Conservation (phyloP, 2,329 filamentous ascomycete genomes). For the Aspergillus vadensis region DNA sequence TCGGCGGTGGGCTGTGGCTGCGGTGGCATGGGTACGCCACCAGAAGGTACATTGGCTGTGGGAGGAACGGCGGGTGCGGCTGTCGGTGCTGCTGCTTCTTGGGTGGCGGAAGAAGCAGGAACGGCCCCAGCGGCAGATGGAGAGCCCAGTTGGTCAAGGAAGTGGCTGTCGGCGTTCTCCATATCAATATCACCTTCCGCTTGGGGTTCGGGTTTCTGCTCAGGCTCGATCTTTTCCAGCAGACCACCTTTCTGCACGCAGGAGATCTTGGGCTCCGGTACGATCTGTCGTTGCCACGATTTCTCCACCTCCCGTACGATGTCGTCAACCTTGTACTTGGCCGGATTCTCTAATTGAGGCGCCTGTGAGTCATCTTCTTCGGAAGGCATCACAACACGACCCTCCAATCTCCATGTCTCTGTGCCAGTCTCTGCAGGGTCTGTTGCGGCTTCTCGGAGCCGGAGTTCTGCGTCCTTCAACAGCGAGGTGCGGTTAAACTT, state of each 20-base stretch:
- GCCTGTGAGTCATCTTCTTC: conserved; percentile 40
- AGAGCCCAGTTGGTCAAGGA: conserved; percentile 40
- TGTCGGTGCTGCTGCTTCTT: conserved; percentile 46
- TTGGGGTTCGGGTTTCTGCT: conserved; percentile 24
- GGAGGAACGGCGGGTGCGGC: conserved; percentile 8
- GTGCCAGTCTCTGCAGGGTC: conserved; percentile 55
- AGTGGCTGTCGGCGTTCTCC: conserved; percentile 33
- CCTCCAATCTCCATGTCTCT: conserved; percentile 67
- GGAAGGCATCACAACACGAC: conserved; percentile 39
- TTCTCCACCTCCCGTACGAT: conserved; percentile 75
- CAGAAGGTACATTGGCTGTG: conserved; percentile 4
- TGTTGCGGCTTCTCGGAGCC: conserved; percentile 68
- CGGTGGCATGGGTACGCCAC: neutral
- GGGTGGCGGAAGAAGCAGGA: conserved; percentile 49
- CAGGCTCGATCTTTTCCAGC: conserved; percentile 55
- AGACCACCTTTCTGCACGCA: conserved; percentile 78
- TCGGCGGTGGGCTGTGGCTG: conserved; percentile 23
- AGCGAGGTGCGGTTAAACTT: conserved; percentile 71
- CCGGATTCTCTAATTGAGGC: conserved; percentile 45
- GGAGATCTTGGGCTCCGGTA: conserved; percentile 64
- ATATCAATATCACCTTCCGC: conserved; percentile 38
- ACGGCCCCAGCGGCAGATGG: conserved; percentile 17
- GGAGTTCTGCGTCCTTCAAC: conserved; percentile 73
- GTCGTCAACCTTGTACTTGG: conserved; percentile 60
- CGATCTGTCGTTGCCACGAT: conserved; percentile 67